phyloP scores from a whole-genome alignment of 257 asterid genomes.

The Fraxinus americana region DNA sequence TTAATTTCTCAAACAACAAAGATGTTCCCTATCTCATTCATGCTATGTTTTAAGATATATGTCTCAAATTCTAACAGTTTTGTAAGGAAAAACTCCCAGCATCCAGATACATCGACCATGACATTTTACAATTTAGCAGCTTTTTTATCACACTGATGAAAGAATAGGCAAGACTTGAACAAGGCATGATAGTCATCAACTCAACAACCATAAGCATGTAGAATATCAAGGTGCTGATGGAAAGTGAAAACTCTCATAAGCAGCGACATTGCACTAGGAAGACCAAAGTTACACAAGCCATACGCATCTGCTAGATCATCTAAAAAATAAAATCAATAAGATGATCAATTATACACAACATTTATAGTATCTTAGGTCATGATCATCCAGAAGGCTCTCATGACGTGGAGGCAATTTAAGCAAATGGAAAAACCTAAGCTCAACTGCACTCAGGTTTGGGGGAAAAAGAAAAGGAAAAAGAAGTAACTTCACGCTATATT shows the following conservation, averaged over 20 bases:
- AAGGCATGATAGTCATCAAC: slow-evolving; percentile 40
- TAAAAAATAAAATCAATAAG: slow-evolving; percentile 50
- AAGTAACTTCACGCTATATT: background rate
- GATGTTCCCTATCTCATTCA: slow-evolving; percentile 41
- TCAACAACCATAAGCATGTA: slow-evolving; percentile 55
- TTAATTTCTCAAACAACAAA: slow-evolving; percentile 44
- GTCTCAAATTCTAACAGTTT: slow-evolving; percentile 27
- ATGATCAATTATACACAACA: slow-evolving; percentile 39
- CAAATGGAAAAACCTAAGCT: background rate
- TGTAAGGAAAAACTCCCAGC: slow-evolving; percentile 32
- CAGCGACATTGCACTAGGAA: slow-evolving; percentile 71
- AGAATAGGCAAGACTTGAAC: slow-evolving; percentile 19
- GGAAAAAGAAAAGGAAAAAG: slow-evolving; percentile 8
- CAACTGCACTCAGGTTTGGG: background rate
- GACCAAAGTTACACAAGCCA: slow-evolving; percentile 55
- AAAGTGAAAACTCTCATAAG: slow-evolving; percentile 59
- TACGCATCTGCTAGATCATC: slow-evolving; percentile 58
- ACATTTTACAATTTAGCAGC: slow-evolving; percentile 38
- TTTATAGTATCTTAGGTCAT: slow-evolving; percentile 20
- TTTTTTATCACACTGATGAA: slow-evolving; percentile 24
- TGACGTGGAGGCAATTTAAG: slow-evolving; percentile 16
- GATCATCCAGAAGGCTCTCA: slow-evolving; percentile 22
- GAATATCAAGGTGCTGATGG: slow-evolving; percentile 54
- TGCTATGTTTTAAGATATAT: slow-evolving; percentile 28
- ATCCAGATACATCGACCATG: slow-evolving; percentile 33